Conservation (phyloP, 495 filamentous ascomycete species). For the Xeromyces bisporus region DNA sequence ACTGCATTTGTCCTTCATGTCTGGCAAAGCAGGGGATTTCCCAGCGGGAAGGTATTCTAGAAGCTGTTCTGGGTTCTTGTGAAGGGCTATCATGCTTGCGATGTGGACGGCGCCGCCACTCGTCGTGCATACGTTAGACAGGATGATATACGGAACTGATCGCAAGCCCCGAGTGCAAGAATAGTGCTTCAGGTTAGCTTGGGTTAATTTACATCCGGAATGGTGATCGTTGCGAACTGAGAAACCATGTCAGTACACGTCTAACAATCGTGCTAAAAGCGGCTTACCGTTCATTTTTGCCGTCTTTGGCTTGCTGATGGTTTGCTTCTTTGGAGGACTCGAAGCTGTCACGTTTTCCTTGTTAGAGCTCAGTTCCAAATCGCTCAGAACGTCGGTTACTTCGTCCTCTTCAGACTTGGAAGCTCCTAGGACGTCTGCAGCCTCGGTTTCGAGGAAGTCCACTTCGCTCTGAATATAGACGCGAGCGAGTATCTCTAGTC, state of each 20-base stretch:
- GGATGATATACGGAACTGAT: conserved; percentile 27
- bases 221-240: too few relatives aligned
- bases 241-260: too few relatives aligned
- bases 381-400: conserved; percentile 1
- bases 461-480: conserved; percentile 25
- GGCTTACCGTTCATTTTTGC: too few relatives aligned
- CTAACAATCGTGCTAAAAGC: too few relatives aligned
- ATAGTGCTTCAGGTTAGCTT: conserved; percentile 12
- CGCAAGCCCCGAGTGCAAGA: conserved; percentile 25
- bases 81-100: conserved; percentile 24
- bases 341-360: conserved; percentile 6
- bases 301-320: conserved; percentile 10
- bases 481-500: conserved; percentile 26
- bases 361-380: conserved; percentile 2
- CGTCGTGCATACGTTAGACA: conserved; percentile 20
- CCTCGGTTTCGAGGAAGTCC: conserved; percentile 12
- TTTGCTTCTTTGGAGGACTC: conserved; percentile 1
- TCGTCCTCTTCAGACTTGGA: conserved; percentile 2
- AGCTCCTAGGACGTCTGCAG: conserved; percentile 2
- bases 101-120: conserved; percentile 25
- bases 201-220: neutral
- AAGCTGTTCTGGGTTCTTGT: conserved; percentile 26
- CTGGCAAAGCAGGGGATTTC: conserved; percentile 13
- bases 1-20: conserved; percentile 9
- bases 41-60: conserved; percentile 18